Base-by-base conservation (phyloP, 495 filamentous ascomycete genomes). In the Bryoglossum gracile region DNA sequence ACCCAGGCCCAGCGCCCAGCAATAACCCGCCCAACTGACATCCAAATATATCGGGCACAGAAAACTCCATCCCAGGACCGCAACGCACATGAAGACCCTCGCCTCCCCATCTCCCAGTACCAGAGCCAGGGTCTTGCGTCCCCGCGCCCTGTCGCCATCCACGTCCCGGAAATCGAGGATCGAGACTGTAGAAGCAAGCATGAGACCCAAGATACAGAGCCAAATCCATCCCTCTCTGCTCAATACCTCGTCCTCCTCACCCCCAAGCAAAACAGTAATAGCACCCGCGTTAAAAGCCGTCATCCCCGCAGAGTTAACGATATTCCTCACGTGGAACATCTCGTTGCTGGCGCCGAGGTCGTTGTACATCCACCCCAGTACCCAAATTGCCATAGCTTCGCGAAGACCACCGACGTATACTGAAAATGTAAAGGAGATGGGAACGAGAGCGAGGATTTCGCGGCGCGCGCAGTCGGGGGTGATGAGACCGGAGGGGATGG, bases 321-420 rank as follows among this genome's bases (percentile, higher is more conserved):
- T n/a, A 35, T 80, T 67, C 2, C 77, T 63, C 2, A 64, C 54
- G 9, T 65, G 49, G 6, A 36, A 45, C 35, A 48, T 25, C 36
- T 73, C 66, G 49, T 78, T 71, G 4, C 62, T 69, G 0, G 70
- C 73, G 8, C 60, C 47, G 3, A 77, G 60, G 47, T 81, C 73
- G 53, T 80, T 80, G 62, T 83, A 80, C 40, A 75, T 51, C 61
- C 66, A 79, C 0, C 55, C 69, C 4, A 76, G 45, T 5, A 69
- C 39, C 19, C 68, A 39, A 24, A 77, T 54, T 11, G 64, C 30
- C 1, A 65, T 30, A 1, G 57, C 61, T 25, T 72, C 62, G 2
- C 56, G 43, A 26, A 59, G 54, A 10, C 55, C 67, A 5, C 71
- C 71, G 0, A 78, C 53, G 10, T 26, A 37, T 13, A 48, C 57